A percentile compares a stretch with the other conserved stretches of the same genome.
Conservation (phyloP, 2,329 filamentous ascomycete species). For the Claviceps sp. region DNA sequence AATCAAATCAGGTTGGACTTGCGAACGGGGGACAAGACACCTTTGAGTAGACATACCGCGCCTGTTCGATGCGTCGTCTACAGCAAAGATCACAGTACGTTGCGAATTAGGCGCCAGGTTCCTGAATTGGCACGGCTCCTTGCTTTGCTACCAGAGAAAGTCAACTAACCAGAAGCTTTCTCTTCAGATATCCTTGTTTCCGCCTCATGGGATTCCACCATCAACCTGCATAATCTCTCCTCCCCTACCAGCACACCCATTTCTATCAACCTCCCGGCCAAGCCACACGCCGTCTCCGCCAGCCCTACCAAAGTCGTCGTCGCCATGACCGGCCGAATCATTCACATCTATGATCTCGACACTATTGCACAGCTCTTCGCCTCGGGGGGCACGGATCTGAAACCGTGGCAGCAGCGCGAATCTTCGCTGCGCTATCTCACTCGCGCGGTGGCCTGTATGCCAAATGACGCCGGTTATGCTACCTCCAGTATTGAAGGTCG, state of each 20-base stretch:
- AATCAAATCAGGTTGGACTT: slow-evolving; percentile 46
- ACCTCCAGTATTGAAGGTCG: slow-evolving; percentile 87
- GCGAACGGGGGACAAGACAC: slow-evolving; percentile 54
- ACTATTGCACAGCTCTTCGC: slow-evolving; percentile 45
- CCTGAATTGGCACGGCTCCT: too few relatives aligned
- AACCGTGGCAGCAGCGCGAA: slow-evolving; percentile 88
- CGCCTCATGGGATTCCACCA: slow-evolving; percentile 82
- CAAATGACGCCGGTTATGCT: slow-evolving; percentile 86
- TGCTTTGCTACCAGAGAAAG: too few relatives aligned
- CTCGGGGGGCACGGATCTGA: slow-evolving; percentile 32
- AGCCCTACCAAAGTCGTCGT: slow-evolving; percentile 75
- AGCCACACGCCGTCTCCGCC: slow-evolving; percentile 76
- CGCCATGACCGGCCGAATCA: slow-evolving; percentile 85
- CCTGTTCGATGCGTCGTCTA: slow-evolving; percentile 78
- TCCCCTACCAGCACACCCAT: slow-evolving; percentile 41
- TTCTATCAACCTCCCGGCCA: slow-evolving; percentile 61
- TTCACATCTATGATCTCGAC: slow-evolving; percentile 85
- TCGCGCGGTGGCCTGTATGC: slow-evolving; percentile 87
- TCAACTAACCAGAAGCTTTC: not conserved
- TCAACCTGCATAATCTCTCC: slow-evolving; percentile 66
- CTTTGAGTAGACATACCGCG: slow-evolving; percentile 64
- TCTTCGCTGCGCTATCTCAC: slow-evolving; percentile 95
- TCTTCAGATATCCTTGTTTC: slow-evolving; percentile 62
- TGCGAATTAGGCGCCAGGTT: too few relatives aligned
- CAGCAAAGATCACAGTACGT: slow-evolving; percentile 54